Percentiles rank a stretch among this genome's conserved stretches.
These are phyloP conservation scores for Venturia pyrina DNA, from an alignment of 2,329 filamentous ascomycete genomes.

Conservation along the genomic window DNA sequence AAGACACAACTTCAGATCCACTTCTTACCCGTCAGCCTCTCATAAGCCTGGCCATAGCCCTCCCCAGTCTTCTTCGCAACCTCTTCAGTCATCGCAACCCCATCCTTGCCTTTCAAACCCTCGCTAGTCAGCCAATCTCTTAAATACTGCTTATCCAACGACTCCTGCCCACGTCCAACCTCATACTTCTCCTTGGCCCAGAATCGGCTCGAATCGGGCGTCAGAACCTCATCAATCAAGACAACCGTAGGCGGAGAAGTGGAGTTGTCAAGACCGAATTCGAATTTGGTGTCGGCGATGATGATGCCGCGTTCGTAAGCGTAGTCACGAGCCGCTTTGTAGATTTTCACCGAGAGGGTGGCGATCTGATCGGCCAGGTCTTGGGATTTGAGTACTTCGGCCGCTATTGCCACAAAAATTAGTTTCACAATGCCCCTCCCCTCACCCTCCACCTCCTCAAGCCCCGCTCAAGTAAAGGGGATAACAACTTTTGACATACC, in stretches of 20 bases:
- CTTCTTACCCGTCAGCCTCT: slow-evolving; percentile 52
- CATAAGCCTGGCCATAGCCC: slow-evolving; percentile 69
- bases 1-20: slow-evolving; percentile 20
- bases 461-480: background rate
- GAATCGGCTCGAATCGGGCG: slow-evolving; percentile 67
- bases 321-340: slow-evolving; percentile 48
- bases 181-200: slow-evolving; percentile 69
- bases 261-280: slow-evolving; percentile 60
- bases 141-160: slow-evolving; percentile 71
- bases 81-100: slow-evolving; percentile 62
- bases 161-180: slow-evolving; percentile 64
- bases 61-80: slow-evolving; percentile 57
- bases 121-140: slow-evolving; percentile 69
- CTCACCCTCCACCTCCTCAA: background rate
- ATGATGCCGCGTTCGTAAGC: slow-evolving; percentile 59
- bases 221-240: slow-evolving; percentile 76
- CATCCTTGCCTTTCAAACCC: slow-evolving; percentile 65
- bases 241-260: slow-evolving; percentile 48
- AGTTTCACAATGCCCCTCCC: background rate
- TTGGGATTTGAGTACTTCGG: slow-evolving; percentile 50
- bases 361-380: slow-evolving; percentile 56
- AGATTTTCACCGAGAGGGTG: slow-evolving; percentile 53
- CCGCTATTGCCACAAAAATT: slow-evolving; percentile 26
- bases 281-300: slow-evolving; percentile 69
- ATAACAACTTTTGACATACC: slow-evolving; percentile 30